A percentile compares a stretch with the other conserved stretches of the same genome.
Evolutionary conservation across 495 filamentous ascomycete species (phyloP).

Genomic region (Amorphotheca resinae): DNA sequence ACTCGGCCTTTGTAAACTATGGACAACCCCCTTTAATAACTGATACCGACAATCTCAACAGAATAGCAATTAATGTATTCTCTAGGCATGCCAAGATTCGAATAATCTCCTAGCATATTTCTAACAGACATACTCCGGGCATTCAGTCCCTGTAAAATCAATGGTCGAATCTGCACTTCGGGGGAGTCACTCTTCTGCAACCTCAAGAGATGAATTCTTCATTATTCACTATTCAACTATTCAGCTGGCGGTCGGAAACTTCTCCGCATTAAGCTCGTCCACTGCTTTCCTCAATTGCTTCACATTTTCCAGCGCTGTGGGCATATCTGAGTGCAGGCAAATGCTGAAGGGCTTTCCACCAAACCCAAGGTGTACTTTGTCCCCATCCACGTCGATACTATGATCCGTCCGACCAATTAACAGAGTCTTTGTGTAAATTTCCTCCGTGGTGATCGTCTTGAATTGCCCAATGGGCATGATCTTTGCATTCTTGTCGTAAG

Average conservation of each 20-base stretch:
- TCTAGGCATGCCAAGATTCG: no score
- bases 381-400: constrained; percentile 4
- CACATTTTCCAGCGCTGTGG: constrained; percentile 19
- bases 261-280: constrained; percentile 5
- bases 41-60: no score
- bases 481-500: constrained; percentile 35
- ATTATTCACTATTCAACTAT: constrained; percentile 3
- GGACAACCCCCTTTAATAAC: no score
- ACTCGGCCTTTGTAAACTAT: no score
- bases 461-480: constrained; percentile 13
- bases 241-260: no score
- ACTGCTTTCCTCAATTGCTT: constrained; percentile 12
- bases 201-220: no score
- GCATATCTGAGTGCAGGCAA: constrained; percentile 21
- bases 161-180: no score
- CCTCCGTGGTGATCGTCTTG: constrained; percentile 7
- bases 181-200: no score
- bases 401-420: constrained; percentile 6
- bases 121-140: no score
- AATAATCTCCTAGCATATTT: no score
- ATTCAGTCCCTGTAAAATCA: no score
- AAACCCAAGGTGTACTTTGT: constrained; percentile 11
- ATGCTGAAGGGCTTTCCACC: constrained; percentile 17
- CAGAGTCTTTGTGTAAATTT: constrained; percentile 7
- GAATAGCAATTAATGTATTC: no score